Evolutionary conservation across 2,329 filamentous ascomycete genomes (phyloP).

Genomic region (Acarospora socialis): DNA sequence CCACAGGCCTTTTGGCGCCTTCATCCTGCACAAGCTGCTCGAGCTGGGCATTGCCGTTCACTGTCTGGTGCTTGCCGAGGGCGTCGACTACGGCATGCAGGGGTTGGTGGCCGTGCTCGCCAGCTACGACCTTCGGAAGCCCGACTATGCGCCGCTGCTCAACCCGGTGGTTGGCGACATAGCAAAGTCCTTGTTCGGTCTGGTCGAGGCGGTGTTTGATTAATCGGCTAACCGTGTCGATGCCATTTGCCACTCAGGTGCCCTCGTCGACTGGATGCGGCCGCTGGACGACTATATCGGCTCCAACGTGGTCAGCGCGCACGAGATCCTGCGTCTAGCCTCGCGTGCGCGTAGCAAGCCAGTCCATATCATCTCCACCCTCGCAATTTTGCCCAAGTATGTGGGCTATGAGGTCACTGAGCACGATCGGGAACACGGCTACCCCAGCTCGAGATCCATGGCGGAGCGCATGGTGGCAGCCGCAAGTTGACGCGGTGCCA

Average conservation of each 20-base stretch:
- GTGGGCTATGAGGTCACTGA: slow-evolving; percentile 16
- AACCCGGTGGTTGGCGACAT: slow-evolving; percentile 16
- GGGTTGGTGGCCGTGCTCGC: slow-evolving; percentile 14
- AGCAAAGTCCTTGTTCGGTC: slow-evolving; percentile 16
- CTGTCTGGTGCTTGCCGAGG: slow-evolving; percentile 17
- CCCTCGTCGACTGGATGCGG: slow-evolving; percentile 21
- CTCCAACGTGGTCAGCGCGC: slow-evolving; percentile 20
- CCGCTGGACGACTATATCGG: slow-evolving; percentile 19
- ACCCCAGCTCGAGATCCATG: slow-evolving; percentile 18
- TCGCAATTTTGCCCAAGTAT: slow-evolving; percentile 19
- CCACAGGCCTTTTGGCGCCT: slow-evolving; percentile 20
- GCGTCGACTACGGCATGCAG: slow-evolving; percentile 9
- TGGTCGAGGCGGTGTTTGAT: slow-evolving; percentile 15
- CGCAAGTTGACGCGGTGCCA: slow-evolving; percentile 19
- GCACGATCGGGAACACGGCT: slow-evolving; percentile 18
- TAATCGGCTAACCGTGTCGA: slow-evolving; percentile 16
- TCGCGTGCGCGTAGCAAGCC: slow-evolving; percentile 17
- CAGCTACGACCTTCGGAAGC: slow-evolving; percentile 16
- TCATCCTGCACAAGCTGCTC: slow-evolving; percentile 17
- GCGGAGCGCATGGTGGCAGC: slow-evolving; percentile 17
- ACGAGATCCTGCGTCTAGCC: slow-evolving; percentile 20
- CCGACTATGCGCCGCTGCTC: slow-evolving; percentile 14
- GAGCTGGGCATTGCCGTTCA: slow-evolving; percentile 13
- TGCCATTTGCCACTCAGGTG: slow-evolving; percentile 18
- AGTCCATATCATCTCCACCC: slow-evolving; percentile 19